A percentile compares a stretch with the other conserved stretches of the same genome.
phyloP scores from a whole-genome alignment of 306 rosid species.

The Dryas octopetala region DNA sequence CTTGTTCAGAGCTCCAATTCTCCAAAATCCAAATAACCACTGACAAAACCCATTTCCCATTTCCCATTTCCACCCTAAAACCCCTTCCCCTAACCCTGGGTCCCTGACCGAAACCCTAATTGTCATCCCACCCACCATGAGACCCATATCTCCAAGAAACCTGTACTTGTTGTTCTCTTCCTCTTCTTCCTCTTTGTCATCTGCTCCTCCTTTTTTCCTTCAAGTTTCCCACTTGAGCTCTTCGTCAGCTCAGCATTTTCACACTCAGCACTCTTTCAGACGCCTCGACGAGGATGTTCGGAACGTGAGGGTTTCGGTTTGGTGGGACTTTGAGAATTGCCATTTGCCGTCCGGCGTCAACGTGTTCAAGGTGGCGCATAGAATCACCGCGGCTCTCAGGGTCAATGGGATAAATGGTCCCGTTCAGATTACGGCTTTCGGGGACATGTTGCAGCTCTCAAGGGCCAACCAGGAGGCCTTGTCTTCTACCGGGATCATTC shows the following conservation, averaged over 20 bases:
- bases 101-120: background rate
- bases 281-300: constrained; percentile 58
- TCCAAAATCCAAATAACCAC: background rate
- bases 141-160: constrained; percentile 18
- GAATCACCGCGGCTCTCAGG: constrained; percentile 63
- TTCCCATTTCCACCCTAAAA: background rate
- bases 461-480: constrained; percentile 65
- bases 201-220: constrained; percentile 23
- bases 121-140: constrained; percentile 24
- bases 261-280: constrained; percentile 20
- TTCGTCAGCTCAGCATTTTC: constrained; percentile 2
- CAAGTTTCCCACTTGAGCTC: constrained; percentile 32
- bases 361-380: constrained; percentile 42
- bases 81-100: background rate
- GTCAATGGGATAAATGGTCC: constrained; percentile 84
- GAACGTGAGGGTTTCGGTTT: constrained; percentile 71
- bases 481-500: constrained; percentile 66
- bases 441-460: constrained; percentile 62
- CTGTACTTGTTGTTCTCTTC: constrained; percentile 15
- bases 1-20: background rate
- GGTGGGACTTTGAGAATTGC: constrained; percentile 98
- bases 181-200: constrained; percentile 10
- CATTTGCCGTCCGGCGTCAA: constrained; percentile 43
- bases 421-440: constrained; percentile 69
- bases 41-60: constrained; percentile 11